Evolutionary conservation across 1,284 basidiomycete genomes (phyloP), one percentile per base, ranked within the genome.

Genomic region (Afroboletus lepidellus): DNA sequence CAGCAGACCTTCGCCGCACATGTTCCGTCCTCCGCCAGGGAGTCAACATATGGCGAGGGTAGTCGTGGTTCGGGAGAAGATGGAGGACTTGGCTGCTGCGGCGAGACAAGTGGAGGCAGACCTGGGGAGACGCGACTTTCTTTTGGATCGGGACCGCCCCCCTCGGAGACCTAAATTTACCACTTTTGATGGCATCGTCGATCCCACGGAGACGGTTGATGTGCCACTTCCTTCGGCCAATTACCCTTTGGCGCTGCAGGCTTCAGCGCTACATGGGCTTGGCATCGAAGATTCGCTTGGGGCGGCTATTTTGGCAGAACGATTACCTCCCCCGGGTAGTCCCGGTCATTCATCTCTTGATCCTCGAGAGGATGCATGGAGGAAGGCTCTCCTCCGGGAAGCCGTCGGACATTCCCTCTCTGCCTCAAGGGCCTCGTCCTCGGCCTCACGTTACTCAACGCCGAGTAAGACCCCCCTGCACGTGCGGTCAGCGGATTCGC

Each of bases 121-220:
- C 44, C 72, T 89, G 57, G 85, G 83, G 59, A 66, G 70, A 20
- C 79, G 78, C 16, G 74, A 75, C 50, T 65, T 66, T n/a, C 32
- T 65, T 64, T 24, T 69, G 66, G 61, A 69, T 53, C 63, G 67
- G 52, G 67, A 67, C 33, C 65, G 67, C 16, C 33, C 39, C 27
- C 44, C 55, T 38, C 64, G 66, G 54, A 64, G 56, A 43, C 56
- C 54, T 63, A 70, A 58, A 59, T 53, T 57, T 55, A 58, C 69
- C 46, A 57, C 64, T 20, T 64, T 75, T 55, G 74, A 79, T 62
- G 76, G 80, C 57, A 75, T 87, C 46, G 83, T 92, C 57, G 89
- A 92, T 69, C 89, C 89, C 9, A 92, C 89, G 25, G 90, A 91
- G 62, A 78, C 78, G 25, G 87, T 90, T 36, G 87, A 91, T 62